Conservation (phyloP, 306 rosid species). For the Heteromeles arbutifolia region DNA sequence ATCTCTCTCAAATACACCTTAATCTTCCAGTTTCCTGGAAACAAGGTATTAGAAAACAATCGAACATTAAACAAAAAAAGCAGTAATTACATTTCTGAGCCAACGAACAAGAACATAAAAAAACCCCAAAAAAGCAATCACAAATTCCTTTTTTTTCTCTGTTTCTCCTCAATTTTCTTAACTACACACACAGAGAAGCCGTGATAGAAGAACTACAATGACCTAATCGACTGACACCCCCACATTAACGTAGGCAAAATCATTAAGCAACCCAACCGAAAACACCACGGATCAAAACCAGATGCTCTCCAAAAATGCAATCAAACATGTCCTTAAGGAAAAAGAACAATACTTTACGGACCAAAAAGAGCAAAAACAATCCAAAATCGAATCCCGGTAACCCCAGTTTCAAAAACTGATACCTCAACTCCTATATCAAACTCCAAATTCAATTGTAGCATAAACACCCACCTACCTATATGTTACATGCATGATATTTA, state of each 20-base stretch:
- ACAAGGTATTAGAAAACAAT: neutral
- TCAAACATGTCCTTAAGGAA: neutral
- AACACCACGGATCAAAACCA: conserved; percentile 12
- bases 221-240: neutral
- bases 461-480: neutral
- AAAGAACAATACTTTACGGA: neutral
- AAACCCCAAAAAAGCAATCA: neutral
- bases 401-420: neutral
- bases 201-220: neutral
- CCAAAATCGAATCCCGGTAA: neutral
- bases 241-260: neutral
- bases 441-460: neutral
- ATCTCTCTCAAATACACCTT: neutral
- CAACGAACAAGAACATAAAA: neutral
- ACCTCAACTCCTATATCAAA: neutral
- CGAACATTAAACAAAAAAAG: neutral
- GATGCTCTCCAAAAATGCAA: neutral
- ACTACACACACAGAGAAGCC: neutral
- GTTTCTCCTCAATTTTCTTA: neutral
- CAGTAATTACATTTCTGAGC: neutral
- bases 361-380: neutral
- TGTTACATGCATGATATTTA: neutral
- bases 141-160: neutral
- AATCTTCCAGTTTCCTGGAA: neutral
- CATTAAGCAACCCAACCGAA: neutral